Base-by-base conservation (phyloP, 768 basidiomycete species). In the Gymnopilus junonius region DNA sequence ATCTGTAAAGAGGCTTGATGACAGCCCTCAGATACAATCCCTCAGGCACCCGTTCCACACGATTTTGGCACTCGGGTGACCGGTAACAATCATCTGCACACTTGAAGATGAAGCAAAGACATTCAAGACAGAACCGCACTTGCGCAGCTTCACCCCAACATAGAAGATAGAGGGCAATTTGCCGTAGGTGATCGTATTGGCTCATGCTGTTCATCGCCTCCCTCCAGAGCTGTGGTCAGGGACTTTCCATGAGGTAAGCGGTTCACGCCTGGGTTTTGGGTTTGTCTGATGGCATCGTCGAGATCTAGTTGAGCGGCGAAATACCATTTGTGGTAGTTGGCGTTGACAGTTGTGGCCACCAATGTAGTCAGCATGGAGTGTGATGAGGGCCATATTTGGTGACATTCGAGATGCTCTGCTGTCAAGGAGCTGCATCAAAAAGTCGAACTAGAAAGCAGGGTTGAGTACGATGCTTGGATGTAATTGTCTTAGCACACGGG, bases 271-370 rank as follows among this genome's bases (percentile, higher is more conserved):
- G 94, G 94, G 74, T 97, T 98, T 72, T 97, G 94, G 8, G 86
- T 85, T 63, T 91, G 87, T 29, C 97, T 97, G 57, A 99, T 90
- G 53, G 95, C 97, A 69, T 99, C 97, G 75, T 99, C 97, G 43
- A 99, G 90, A 75, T 99, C 97, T 63, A 99, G 88, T 76, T 99
- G 97, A n/a, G 97, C 95, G 29, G 97, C 97, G 76, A 99, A 99
- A 80, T 99, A 99, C 97, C 97, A 99, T 80, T 98, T 98, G 64
- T 97, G 93, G 79, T 99, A 99, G 81, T 99, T 99, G 55, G 97
- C 94, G n/a, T n/a, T n/a, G n/a, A n/a, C n/a, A n/a, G 71, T 98
- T 91, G 75, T 97, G 93, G 3, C 97, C 97, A 21, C 97, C 97
- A 69, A 99, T 98, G 77, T 99, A 99, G 75, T 99, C 97, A 61